A percentile compares a stretch with the other conserved stretches of the same genome.
Conservation (phyloP, 768 basidiomycete species). For the Sarcomyxa edulis region DNA sequence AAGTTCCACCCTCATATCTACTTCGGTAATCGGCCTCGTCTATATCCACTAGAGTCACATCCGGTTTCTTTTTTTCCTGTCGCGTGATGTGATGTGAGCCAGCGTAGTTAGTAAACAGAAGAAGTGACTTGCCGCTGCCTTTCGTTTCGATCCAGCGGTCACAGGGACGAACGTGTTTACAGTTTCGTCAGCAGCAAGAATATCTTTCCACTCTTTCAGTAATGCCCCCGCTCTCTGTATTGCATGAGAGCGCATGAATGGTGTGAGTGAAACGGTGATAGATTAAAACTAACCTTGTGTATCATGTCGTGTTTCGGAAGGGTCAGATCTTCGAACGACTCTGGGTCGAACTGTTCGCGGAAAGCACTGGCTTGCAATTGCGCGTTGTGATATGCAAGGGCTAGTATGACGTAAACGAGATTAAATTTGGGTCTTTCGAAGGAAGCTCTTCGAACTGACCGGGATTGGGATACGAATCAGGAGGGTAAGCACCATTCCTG, state of each 20-base stretch:
- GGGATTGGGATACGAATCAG: conserved; percentile 89
- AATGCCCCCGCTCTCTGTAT: conserved; percentile 61
- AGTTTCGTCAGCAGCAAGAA: conserved; percentile 58
- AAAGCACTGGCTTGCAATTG: conserved; percentile 92
- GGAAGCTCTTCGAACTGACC: conserved; percentile 39
- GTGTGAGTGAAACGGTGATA: conserved; percentile 29
- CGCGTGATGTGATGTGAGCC: conserved; percentile 47
- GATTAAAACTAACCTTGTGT: conserved; percentile 51
- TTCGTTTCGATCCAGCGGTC: conserved; percentile 59
- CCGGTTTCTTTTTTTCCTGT: conserved; percentile 68
- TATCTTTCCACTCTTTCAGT: conserved; percentile 67
- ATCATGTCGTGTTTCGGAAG: conserved; percentile 73
- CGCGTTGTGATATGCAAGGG: conserved; percentile 82
- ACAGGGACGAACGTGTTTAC: conserved; percentile 45
- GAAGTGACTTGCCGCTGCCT: conserved; percentile 50
- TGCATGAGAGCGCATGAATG: conserved; percentile 19
- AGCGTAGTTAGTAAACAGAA: conserved; percentile 2
- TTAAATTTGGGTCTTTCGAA: conserved; percentile 4
- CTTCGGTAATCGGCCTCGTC: conserved; percentile 73
- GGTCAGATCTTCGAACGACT: conserved; percentile 78
- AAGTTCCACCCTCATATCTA: conserved; percentile 50
- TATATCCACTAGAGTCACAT: conserved; percentile 52
- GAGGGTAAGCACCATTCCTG: conserved; percentile 78
- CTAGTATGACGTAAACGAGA: conserved; percentile 28
- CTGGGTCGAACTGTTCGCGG: conserved; percentile 79